Evolutionary conservation across 169 alveolate genomes (phyloP).

Genomic region (Eimeria brunetti): DNA sequence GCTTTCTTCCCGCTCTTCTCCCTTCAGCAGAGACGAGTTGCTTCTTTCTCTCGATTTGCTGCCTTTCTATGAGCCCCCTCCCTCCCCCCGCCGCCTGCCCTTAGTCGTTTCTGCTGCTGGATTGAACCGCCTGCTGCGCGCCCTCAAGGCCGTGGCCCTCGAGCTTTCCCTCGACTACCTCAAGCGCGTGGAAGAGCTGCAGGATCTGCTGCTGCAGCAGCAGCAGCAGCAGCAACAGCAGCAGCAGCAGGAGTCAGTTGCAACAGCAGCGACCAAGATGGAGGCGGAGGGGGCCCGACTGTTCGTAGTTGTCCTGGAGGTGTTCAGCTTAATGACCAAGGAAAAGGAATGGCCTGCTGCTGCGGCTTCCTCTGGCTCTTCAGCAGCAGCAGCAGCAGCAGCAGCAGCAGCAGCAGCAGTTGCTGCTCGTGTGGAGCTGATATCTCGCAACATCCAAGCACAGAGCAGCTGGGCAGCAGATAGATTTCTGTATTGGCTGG

Average conservation of each 20-base stretch:
- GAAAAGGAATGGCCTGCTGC: neutral
- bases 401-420: neutral
- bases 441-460: neutral
- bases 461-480: neutral
- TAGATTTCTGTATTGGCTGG: constrained; percentile 1
- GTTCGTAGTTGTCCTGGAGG: neutral
- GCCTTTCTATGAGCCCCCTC: neutral
- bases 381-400: neutral
- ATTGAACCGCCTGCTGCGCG: neutral
- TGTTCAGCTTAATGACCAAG: neutral
- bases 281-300: constrained; percentile 46
- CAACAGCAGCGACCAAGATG: neutral
- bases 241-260: neutral
- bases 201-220: neutral
- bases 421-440: neutral
- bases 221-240: neutral
- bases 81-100: neutral
- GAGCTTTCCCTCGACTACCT: neutral
- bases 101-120: neutral
- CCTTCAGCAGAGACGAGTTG: neutral
- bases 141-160: neutral
- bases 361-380: neutral
- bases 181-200: neutral
- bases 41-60: neutral
- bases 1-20: neutral